These are phyloP conservation scores for Cystobasidium tubakii DNA, from an alignment of 768 basidiomycete species.

Conservation along the genomic window DNA sequence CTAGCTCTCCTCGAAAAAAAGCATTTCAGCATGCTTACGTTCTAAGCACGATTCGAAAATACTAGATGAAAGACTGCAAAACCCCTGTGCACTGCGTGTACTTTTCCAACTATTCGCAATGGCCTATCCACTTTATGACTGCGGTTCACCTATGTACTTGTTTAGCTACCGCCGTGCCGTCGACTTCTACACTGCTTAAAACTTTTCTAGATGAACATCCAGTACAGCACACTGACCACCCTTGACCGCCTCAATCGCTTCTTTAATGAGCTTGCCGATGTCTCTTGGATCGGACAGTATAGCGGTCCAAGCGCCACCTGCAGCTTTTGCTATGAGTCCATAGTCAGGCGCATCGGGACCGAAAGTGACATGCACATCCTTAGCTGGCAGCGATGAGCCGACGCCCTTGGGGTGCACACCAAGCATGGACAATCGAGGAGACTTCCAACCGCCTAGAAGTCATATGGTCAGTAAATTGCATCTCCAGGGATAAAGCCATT, in stretches of 20 bases:
- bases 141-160: too few species aligned
- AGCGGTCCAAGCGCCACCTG: slow-evolving; percentile 62
- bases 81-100: too few species aligned
- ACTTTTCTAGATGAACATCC: slow-evolving; percentile 57
- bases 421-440: slow-evolving; percentile 62
- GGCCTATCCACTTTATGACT: too few species aligned
- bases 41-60: background rate
- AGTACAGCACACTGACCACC: slow-evolving; percentile 64
- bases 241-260: slow-evolving; percentile 58
- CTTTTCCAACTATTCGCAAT: too few species aligned
- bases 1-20: slow-evolving; percentile 31
- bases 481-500: slow-evolving; percentile 57
- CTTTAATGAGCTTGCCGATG: slow-evolving; percentile 50
- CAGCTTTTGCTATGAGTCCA: slow-evolving; percentile 58
- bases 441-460: slow-evolving; percentile 48
- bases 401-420: slow-evolving; percentile 61
- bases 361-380: slow-evolving; percentile 60
- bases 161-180: too few species aligned
- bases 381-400: slow-evolving; percentile 54
- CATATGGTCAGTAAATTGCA: background rate
- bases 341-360: slow-evolving; percentile 61
- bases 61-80: too few species aligned
- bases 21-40: slow-evolving; percentile 16
- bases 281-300: slow-evolving; percentile 48
- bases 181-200: slow-evolving; percentile 44